phyloP scores from a whole-genome alignment of 2,329 filamentous ascomycete species.

The Arachnopeziza araneosa region DNA sequence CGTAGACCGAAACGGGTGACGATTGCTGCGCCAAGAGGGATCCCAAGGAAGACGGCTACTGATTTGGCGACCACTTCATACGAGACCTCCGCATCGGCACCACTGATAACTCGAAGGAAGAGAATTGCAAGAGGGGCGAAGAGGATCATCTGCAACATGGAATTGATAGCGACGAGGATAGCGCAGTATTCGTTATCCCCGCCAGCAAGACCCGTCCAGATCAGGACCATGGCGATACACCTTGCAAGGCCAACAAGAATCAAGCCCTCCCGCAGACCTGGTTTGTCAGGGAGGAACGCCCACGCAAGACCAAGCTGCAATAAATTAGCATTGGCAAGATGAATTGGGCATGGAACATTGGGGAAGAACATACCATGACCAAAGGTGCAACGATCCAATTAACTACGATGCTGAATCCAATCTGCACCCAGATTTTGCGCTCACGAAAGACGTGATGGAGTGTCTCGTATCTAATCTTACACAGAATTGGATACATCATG shows the following conservation, averaged over 20 bases:
- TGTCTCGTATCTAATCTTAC: constrained; percentile 76
- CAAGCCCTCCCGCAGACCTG: constrained; percentile 56
- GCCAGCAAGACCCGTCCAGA: constrained; percentile 74
- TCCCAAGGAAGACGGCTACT: constrained; percentile 79
- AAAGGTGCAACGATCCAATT: constrained; percentile 84
- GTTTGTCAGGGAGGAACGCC: constrained; percentile 58
- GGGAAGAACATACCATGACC: constrained; percentile 52
- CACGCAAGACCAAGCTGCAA: constrained; percentile 35
- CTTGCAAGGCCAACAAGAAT: constrained; percentile 79
- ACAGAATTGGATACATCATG: constrained; percentile 31
- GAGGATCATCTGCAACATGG: constrained; percentile 66
- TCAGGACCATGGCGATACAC: constrained; percentile 74
- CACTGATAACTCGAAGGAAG: constrained; percentile 65
- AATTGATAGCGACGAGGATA: constrained; percentile 71
- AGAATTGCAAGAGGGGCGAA: constrained; percentile 61
- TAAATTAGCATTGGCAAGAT: no score
- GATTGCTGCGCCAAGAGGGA: constrained; percentile 74
- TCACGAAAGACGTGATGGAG: constrained; percentile 61
- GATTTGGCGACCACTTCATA: constrained; percentile 71
- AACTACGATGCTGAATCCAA: constrained; percentile 66
- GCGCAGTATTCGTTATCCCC: constrained; percentile 81
- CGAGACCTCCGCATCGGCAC: constrained; percentile 37
- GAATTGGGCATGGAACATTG: no score
- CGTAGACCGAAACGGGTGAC: constrained; percentile 63
- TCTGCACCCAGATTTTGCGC: constrained; percentile 66